Base-by-base conservation (phyloP, 176 grass and related monocot species). In the Zoysia pacifica region DNA sequence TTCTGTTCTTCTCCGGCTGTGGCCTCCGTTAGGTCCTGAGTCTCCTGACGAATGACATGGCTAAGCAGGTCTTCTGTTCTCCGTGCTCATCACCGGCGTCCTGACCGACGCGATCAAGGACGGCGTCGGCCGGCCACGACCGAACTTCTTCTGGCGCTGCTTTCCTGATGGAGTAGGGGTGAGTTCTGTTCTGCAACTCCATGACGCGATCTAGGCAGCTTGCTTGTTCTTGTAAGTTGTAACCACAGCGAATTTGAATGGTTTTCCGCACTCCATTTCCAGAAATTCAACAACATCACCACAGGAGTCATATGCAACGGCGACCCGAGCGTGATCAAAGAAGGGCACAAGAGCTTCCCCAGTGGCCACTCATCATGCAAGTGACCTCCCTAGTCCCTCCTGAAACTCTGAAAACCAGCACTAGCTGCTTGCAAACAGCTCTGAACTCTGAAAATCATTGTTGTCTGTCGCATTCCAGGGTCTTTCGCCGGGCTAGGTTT, bases 41-140 rank as follows among this genome's bases (percentile, higher is more conserved):
- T 1, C n/a, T 35, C 59, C 50, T 83, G 79, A 76, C 28, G 5
- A 60, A 42, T 36, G 53, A 15, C 39, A 2, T 18, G 5, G n/a
- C 2, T 20, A 15, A 41, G 67, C 80, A 88, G 86, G 81, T 2
- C 70, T 88, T 13, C 76, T 84, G 39, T 88, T 88, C 65, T 75
- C 76, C 10, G 81, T 80, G 64, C 70, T 88, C 76, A 76, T 84
- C n/a, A 80, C 81, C 1, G 76, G 46, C 16, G 76, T 88, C 28
- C 63, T 88, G 9, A 88, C 81, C 2, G 76, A 88, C 2, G 76
- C 86, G 2, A 88, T 88, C 86, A 88, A 88, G 76, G 70, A 88
- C 49, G 86, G 86, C 11, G 86, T 88, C 1, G 86, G 86, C 6
- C 54, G 86, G 64, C 86, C 86, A 28, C 81, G 86, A 0, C 86